These are phyloP conservation scores for Micractinium conductrix DNA, from an alignment of 139 green algal genomes.

Conservation along the genomic window DNA sequence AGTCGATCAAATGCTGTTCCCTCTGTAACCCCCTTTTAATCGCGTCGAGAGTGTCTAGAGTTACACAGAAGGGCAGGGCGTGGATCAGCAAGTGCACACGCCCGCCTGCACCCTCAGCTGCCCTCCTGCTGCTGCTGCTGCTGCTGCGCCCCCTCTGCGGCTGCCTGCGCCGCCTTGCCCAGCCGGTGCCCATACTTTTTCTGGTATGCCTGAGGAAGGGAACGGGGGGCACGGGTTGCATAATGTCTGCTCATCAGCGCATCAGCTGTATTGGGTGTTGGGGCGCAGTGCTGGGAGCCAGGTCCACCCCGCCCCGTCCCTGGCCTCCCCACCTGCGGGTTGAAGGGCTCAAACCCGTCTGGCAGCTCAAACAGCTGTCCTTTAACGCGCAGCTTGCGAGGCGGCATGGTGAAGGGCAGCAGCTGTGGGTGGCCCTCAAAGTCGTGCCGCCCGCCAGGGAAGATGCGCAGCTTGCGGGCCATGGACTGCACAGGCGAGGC, in stretches of 20 bases:
- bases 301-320: too few species aligned
- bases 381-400: constrained; percentile 61
- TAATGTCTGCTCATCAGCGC: too few species aligned
- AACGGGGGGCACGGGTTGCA: too few species aligned
- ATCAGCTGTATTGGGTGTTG: too few species aligned
- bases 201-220: constrained; percentile 52
- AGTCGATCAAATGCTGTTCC: too few species aligned
- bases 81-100: not conserved
- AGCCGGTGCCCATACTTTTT: constrained; percentile 51
- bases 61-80: not conserved
- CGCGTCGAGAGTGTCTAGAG: too few species aligned
- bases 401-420: constrained; percentile 64
- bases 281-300: too few species aligned
- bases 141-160: not conserved
- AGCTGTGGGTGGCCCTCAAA: constrained; percentile 69
- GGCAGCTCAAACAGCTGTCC: constrained; percentile 66
- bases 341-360: constrained; percentile 78
- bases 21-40: too few species aligned
- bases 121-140: constrained; percentile 15
- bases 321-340: constrained; percentile 59
- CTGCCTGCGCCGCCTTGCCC: constrained; percentile 12
- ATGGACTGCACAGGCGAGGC: constrained; percentile 54
- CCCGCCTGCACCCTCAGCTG: not conserved
- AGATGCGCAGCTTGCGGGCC: constrained; percentile 85
- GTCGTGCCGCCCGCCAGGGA: constrained; percentile 72